These are phyloP conservation scores for Wilcoxina mikolae DNA, from an alignment of 495 filamentous ascomycete species.

Conservation along the genomic window DNA sequence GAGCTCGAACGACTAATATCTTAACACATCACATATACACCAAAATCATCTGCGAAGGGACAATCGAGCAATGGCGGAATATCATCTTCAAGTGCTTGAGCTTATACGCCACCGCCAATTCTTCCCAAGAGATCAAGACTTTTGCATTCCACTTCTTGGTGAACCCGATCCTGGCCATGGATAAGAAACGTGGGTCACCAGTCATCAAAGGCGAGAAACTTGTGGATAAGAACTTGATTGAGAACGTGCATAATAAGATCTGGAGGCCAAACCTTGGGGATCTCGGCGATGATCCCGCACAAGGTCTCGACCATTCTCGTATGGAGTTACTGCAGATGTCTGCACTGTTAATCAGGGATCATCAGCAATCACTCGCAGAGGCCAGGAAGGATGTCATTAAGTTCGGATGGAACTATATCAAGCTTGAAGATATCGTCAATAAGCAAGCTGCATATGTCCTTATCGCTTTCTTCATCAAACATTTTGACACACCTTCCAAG, in stretches of 20 bases:
- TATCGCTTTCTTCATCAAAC: conserved; percentile 92
- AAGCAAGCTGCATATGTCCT: conserved; percentile 96
- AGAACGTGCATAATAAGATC: conserved; percentile 80
- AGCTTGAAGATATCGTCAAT: conserved; percentile 95
- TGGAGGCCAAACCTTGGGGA: conserved; percentile 83
- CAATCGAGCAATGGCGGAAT: conserved; percentile 75
- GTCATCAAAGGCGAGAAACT: conserved; percentile 51
- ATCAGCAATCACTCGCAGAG: conserved; percentile 67
- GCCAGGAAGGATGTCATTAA: conserved; percentile 97
- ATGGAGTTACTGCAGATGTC: conserved; percentile 94
- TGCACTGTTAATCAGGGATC: conserved; percentile 86
- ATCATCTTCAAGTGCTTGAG: conserved; percentile 78
- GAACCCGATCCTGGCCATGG: conserved; percentile 95
- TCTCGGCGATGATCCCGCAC: conserved; percentile 64
- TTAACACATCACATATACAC: conserved; percentile 73
- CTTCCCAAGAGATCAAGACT: conserved; percentile 76
- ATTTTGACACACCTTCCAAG: conserved; percentile 91
- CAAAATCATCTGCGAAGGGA: conserved; percentile 67
- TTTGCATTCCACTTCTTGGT: conserved; percentile 85
- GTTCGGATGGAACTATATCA: conserved; percentile 96
- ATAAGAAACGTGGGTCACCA: conserved; percentile 43
- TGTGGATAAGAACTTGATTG: conserved; percentile 76
- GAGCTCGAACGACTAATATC: conserved; percentile 52
- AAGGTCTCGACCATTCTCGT: conserved; percentile 83
- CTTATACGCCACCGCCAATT: conserved; percentile 60